Evolutionary conservation across 306 rosid genomes (phyloP), one percentile per base, ranked within the genome.

Genomic region (Rosa lucieae): DNA sequence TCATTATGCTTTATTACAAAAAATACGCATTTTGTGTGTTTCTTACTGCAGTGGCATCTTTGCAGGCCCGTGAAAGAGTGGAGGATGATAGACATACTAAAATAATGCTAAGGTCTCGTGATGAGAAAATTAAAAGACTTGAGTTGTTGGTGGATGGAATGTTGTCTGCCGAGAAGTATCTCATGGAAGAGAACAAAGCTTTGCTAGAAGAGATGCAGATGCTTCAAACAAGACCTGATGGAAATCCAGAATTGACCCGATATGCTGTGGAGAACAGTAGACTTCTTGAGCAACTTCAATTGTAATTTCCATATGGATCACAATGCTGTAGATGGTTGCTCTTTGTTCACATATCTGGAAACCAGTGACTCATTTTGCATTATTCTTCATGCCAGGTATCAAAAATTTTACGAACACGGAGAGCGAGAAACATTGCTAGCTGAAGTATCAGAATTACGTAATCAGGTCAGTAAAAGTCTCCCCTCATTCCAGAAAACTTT

Each of bases 381-480:
- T 70, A 76, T 61, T 88, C 72, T 80, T 68, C 35, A 51, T 78
- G 78, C 70, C 89, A 95, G 99, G 86, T 86, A 75, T 79, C 87
- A 86, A 86, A 90, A 76, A 43, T 92, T 91, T 78, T 83, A 90
- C 67, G 92, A 89, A 81, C 86, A 84, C 43, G 98, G 98, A 77
- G 99, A 92, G 83, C 88, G 90, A 73, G 97, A 95, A 87, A 86
- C 83, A 63, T 83, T 95, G 87, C 72, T 88, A 82, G 75, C 86
- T 79, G 98, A 95, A 86, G 83, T 88, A 81, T 81, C 95, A 81
- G 92, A 92, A 79, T 81, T 95, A 74, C 94, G 91, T 26, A 90
- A 92, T 73, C 92, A 89, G 95, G 99, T 94, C 77, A 72, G 39
- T 65, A 53, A 73, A 77, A 56, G 69, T 44, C 71, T 55, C 80